Base-by-base conservation (phyloP, 2,329 filamentous ascomycete species). In the Gaeumannomyces sp. region DNA sequence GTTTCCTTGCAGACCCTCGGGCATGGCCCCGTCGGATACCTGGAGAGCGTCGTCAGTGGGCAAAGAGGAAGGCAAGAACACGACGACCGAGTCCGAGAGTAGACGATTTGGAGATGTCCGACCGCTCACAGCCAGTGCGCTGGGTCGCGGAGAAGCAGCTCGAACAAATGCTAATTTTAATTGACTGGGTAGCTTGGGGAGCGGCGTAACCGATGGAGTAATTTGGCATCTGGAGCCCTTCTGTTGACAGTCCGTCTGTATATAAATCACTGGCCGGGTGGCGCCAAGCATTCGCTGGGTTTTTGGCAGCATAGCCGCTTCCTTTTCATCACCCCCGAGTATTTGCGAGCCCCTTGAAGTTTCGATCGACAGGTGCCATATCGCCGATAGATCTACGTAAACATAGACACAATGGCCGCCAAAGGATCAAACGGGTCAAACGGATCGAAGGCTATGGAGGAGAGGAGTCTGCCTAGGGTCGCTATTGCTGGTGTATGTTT, bases 401-500 rank as follows among this genome's bases (percentile, higher is more conserved):
- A 7, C 31, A 31, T 31, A 60, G 19, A 6, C 59, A 29, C 35
- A 61, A 50, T 61, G 60, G 35, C 35, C 13, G 60, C 22, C 6
- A 45, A 45, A 16, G 25, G 13, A 6, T 19, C 35, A 28, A 63
- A 28, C 25, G 62, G 13, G 8, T 45, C 38, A 7, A 1, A 45
- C 38, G 14, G 38, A 14, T 45, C 16, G 7, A 19, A 45, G 38
- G 14, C 38, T 3, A 45, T 45, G 38, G 38, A 45, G 5, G 38
- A 45, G 14, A 16, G 38, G 38, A 45, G 38, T 5, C 38, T 45
- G 38, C 38, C 38, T 14, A 19, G 38, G 38, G 38, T 59, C 53
- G 62, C 50, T 16, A 7, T 63, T 27, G 62, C 62, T 29, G 62
- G 56, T 27, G 62, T 63, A 61, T 45, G 60, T 61, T 35, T 16